Conservation (phyloP, 148 eudicot species). For the Hydrangea macrophylla region DNA sequence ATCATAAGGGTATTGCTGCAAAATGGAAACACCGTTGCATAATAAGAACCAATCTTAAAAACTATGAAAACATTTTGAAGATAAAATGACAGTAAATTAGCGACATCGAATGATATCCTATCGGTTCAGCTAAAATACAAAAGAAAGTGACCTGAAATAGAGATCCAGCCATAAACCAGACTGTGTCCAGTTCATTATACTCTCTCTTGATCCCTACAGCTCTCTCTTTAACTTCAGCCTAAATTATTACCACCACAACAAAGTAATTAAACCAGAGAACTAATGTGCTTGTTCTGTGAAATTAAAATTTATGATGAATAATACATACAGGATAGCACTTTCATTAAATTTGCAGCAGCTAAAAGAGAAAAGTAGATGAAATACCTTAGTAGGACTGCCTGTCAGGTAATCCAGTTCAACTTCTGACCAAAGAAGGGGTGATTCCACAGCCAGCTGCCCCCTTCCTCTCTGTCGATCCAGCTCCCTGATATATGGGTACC, state of each 20-base stretch:
- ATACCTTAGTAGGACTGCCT: conserved; percentile 92
- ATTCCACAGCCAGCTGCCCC: conserved; percentile 95
- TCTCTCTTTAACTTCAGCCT: conserved; percentile 86
- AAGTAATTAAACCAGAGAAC: background rate
- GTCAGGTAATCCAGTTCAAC: conserved; percentile 71
- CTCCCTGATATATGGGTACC: conserved; percentile 97
- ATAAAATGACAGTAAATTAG: background rate
- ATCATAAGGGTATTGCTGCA: conserved; percentile 98
- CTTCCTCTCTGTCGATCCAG: conserved; percentile 99
- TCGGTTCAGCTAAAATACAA: conserved; percentile 4
- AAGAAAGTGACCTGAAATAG: conserved; percentile 68
- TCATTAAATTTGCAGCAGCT: conserved; percentile 5
- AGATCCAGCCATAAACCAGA: conserved; percentile 99
- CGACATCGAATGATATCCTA: background rate
- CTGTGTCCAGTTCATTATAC: conserved; percentile 97
- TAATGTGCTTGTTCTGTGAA: background rate
- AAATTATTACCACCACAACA: conserved; percentile 14
- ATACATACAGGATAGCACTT: background rate
- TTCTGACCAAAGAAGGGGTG: conserved; percentile 91
- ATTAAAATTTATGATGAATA: background rate
- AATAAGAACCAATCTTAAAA: background rate
- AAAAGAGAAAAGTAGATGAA: conserved; percentile 9
- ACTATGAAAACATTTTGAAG: background rate
- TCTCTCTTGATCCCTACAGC: conserved; percentile 88
- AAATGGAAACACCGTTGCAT: conserved; percentile 5